Evolutionary conservation across 2,329 filamentous ascomycete genomes (phyloP), one percentile per base, ranked within the genome.

Genomic region (Thermothelomyces thermophilus): DNA sequence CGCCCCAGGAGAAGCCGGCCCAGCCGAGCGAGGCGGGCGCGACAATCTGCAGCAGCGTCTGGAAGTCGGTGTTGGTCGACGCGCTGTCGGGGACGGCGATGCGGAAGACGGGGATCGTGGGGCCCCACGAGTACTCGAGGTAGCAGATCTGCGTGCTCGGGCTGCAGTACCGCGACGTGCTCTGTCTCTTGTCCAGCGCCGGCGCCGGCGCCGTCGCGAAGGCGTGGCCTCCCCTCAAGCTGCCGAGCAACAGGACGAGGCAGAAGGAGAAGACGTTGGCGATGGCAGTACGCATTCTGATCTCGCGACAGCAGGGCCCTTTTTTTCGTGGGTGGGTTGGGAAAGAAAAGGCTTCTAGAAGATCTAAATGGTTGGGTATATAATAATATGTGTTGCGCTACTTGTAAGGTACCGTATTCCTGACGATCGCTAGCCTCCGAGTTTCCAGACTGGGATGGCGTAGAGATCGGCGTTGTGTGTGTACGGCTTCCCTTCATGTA

Each of bases 1-100:
- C 68, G 24, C 66, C 67, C 67, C 68, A 70, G 1, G 66, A 58
- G 31, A 69, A 64, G 5, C 67, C 68, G 1, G 63, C 65, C 68
- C 68, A 70, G 8, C 63, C 64, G 46, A 64, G 62, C 1, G 60
- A 52, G 14, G 59, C 58, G 2, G 68, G 67, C 0, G 67, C 61
- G 7, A 64, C 56, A 28, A 69, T 66, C 50, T 69, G 65, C n/a
- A 70, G 50, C 1, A 69, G 57, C 0, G 63, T 66, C 42, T 70
- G 66, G 34, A 64, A 68, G 0, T 63, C 54, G 1, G 40, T 10
- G 46, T 30, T 19, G 17, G 56, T 35, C 4, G 51, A 31, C 28
- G 64, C 57, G 7, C 43, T 46, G 16, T 64, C 59, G 1, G 66
- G 66, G 6, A 70, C 35, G 19, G 59, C 60, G 26, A 63, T 44